phyloP scores from a whole-genome alignment of 1,139 yeast species.

The Suhomyces ambrosiae region DNA sequence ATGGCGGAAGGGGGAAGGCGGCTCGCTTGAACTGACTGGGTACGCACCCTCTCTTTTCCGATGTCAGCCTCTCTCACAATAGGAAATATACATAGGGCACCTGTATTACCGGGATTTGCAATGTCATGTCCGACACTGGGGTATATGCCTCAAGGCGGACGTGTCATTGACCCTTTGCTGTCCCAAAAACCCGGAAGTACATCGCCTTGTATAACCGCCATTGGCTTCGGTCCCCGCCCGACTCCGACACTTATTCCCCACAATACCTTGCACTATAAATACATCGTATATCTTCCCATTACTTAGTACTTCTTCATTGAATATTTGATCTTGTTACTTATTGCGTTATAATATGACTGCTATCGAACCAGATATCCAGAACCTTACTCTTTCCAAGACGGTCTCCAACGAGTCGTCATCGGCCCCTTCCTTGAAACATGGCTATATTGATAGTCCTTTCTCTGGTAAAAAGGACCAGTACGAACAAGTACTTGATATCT shows the following conservation, averaged over 20 bases:
- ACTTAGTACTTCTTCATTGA: background rate
- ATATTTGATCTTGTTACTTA: background rate
- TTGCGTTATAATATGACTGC: conserved; percentile 9
- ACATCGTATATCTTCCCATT: conserved; percentile 1
- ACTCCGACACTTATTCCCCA: conserved; percentile 2
- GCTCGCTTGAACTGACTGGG: too few relatives aligned
- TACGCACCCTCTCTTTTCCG: too few relatives aligned
- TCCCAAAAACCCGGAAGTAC: background rate
- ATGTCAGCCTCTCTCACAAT: too few relatives aligned
- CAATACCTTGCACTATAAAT: background rate
- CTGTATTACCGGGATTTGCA: too few relatives aligned
- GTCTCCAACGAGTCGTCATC: conserved; percentile 36
- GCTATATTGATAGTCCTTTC: conserved; percentile 75
- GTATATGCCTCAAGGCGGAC: too few relatives aligned
- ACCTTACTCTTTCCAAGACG: conserved; percentile 28
- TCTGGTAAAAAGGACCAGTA: conserved; percentile 81
- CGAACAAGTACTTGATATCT: conserved; percentile 76
- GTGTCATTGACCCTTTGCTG: too few relatives aligned
- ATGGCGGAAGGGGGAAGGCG: too few relatives aligned
- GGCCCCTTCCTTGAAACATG: conserved; percentile 45
- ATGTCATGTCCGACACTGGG: too few relatives aligned
- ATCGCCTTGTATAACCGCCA: background rate
- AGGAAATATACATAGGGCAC: too few relatives aligned
- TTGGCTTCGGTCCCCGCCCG: background rate
- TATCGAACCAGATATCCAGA: conserved; percentile 24